phyloP scores from a whole-genome alignment of 2,329 filamentous ascomycete genomes.

The Alternaria dauci region DNA sequence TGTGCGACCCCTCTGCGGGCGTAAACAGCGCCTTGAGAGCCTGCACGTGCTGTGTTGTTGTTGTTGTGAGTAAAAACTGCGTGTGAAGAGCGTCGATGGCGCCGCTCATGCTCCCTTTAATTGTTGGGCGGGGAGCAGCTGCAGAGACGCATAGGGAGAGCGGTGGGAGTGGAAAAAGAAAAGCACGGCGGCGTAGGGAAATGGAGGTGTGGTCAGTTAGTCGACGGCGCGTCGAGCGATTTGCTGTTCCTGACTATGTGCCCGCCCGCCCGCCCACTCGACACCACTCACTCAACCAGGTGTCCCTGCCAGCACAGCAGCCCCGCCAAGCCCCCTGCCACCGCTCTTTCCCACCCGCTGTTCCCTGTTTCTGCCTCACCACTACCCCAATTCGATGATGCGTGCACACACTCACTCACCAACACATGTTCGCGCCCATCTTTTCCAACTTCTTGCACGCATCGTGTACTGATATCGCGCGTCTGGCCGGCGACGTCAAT shows the following conservation, averaged over 20 bases:
- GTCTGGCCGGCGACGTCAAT: conserved; percentile 26
- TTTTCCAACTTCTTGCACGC: neutral
- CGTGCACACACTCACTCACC: neutral
- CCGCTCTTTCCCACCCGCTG: conserved; percentile 6
- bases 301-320: conserved; percentile 22
- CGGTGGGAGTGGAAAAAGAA: conserved; percentile 3
- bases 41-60: conserved; percentile 2
- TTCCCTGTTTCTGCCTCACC: conserved; percentile 12
- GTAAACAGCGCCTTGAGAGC: neutral
- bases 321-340: conserved; percentile 28
- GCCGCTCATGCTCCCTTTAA: conserved; percentile 32
- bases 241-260: conserved; percentile 20
- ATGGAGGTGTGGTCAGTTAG: conserved; percentile 1
- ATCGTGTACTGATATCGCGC: neutral
- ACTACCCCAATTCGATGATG: conserved; percentile 10
- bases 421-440: neutral
- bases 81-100: conserved; percentile 10
- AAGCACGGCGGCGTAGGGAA: conserved; percentile 4
- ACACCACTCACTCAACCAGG: conserved; percentile 8
- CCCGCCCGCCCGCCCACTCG: conserved; percentile 8
- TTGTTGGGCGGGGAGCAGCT: neutral
- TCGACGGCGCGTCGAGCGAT: conserved; percentile 11
- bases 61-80: conserved; percentile 5
- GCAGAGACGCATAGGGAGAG: conserved; percentile 20
- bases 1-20: conserved; percentile 19